A percentile compares a stretch with the other conserved stretches of the same genome.
These are phyloP conservation scores for Termitomyces sp. DNA, from an alignment of 1,284 basidiomycete genomes.

Conservation along the genomic window DNA sequence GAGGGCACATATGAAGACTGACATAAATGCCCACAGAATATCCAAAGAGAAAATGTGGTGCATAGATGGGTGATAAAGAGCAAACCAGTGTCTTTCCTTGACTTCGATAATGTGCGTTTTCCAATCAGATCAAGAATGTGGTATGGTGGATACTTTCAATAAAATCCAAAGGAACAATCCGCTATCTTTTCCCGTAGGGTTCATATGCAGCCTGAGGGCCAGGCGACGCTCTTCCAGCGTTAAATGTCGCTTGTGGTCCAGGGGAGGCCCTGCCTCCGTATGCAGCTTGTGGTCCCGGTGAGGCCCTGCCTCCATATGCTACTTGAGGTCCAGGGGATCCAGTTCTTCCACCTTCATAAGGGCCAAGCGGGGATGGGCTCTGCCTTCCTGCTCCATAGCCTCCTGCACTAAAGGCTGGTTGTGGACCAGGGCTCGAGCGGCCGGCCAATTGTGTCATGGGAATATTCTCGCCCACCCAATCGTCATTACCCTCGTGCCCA, in stretches of 20 bases:
- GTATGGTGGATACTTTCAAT: neutral
- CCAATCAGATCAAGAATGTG: constrained; percentile 9
- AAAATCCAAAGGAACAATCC: neutral
- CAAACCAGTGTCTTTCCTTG: constrained; percentile 11
- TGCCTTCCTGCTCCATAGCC: constrained; percentile 28
- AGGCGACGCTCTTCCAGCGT: constrained; percentile 24
- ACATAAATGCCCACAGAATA: constrained; percentile 2
- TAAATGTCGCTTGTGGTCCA: constrained; percentile 22
- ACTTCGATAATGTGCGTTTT: constrained; percentile 1
- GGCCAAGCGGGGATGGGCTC: constrained; percentile 34
- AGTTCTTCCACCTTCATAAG: constrained; percentile 31
- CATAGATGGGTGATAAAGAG: constrained; percentile 10
- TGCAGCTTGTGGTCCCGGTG: constrained; percentile 21
- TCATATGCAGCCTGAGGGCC: constrained; percentile 25
- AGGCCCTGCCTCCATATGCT: constrained; percentile 7
- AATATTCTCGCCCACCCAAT: constrained; percentile 52
- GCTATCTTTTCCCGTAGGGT: constrained; percentile 10
- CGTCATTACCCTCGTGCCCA: constrained; percentile 32
- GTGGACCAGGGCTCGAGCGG: constrained; percentile 40
- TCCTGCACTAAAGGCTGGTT: constrained; percentile 20
- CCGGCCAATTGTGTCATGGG: constrained; percentile 71
- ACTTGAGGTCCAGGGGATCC: constrained; percentile 21
- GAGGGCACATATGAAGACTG: constrained; percentile 6
- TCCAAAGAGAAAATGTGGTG: constrained; percentile 9
- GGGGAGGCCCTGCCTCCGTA: constrained; percentile 23